Evolutionary conservation across 805 yeast species (phyloP), one percentile per base, ranked within the genome.

Genomic region (Nakazawaea sp.): DNA sequence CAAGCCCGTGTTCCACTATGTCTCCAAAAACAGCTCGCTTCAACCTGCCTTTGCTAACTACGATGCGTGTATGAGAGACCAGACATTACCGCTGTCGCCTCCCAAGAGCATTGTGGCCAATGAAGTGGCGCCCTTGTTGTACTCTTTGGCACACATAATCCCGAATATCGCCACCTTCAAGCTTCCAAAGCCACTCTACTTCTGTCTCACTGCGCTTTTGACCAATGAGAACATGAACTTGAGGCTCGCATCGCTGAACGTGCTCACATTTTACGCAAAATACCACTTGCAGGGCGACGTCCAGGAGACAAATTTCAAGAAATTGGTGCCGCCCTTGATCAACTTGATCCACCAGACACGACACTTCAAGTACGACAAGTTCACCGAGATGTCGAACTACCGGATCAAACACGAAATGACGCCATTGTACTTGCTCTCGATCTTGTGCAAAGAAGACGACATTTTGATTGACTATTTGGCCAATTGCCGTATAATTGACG

Each of bases 341-440:
- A 40, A 42, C 16, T 37, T 53, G 21, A 45, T 53, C 16, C 36
- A 44, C 5, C 43, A 51, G 21, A 49, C 53, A 1, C 47, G 46
- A 26, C 38, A 43, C 30, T 30, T 40, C 5, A 32, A 27, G 18
- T 34, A 33, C 27, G 51, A 45, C 4, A 46, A 50, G 17, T 41
- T 43, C 13, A 38, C 51, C 3, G 28, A 47, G 12, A 40, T 43
- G 31, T 45, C 53, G 7, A 49, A 42, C 31, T 53, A 42, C 33
- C 48, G 47, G 27, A 35, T 51, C 8, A 45, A 52, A 4, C 49
- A 48, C 13, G 48, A 48, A 16, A 54, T 55, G 59, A 47, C 58
- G 5, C 66, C 68, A 5, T 42, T 62, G 5, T 51, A 52, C 35
- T 46, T 61, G 8, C 32, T 64, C 11, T 59, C 66, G 1, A 52